These are phyloP conservation scores for Microbotryum intermedium DNA, from an alignment of 1,284 basidiomycete genomes.

Conservation along the genomic window DNA sequence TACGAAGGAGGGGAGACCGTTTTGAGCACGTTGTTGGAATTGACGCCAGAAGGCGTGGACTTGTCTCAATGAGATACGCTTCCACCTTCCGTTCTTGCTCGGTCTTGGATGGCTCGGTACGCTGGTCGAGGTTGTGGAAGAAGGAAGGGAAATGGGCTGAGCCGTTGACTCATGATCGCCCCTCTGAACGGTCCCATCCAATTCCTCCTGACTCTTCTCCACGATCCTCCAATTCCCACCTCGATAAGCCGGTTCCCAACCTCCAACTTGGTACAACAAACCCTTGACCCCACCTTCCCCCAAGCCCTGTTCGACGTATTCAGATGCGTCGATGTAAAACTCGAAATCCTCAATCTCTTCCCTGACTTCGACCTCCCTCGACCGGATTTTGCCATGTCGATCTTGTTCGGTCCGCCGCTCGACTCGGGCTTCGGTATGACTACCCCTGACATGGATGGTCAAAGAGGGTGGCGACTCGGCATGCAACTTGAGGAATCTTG, in stretches of 20 bases:
- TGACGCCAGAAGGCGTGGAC: background rate
- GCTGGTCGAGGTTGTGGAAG: background rate
- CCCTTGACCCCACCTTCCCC: constrained; percentile 4
- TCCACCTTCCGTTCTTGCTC: background rate
- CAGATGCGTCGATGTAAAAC: background rate
- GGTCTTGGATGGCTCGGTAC: background rate
- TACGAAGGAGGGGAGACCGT: background rate
- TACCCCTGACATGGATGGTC: background rate
- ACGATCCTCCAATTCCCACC: background rate
- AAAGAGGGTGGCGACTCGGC: background rate
- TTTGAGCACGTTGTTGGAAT: background rate
- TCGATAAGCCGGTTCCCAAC: constrained; percentile 4
- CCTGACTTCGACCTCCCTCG: background rate
- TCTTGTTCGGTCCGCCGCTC: background rate
- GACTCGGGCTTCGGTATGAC: too few relatives aligned
- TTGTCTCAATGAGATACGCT: background rate
- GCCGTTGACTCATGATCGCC: background rate
- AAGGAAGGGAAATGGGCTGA: background rate
- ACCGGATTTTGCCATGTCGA: background rate
- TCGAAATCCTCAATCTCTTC: constrained; percentile 9
- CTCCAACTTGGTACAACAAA: constrained; percentile 2
- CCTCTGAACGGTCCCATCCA: background rate
- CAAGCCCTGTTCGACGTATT: background rate
- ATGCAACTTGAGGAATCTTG: constrained; percentile 1
- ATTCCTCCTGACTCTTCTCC: background rate